Evolutionary conservation across 768 basidiomycete species (phyloP).

Genomic region (Galerina sulciceps): DNA sequence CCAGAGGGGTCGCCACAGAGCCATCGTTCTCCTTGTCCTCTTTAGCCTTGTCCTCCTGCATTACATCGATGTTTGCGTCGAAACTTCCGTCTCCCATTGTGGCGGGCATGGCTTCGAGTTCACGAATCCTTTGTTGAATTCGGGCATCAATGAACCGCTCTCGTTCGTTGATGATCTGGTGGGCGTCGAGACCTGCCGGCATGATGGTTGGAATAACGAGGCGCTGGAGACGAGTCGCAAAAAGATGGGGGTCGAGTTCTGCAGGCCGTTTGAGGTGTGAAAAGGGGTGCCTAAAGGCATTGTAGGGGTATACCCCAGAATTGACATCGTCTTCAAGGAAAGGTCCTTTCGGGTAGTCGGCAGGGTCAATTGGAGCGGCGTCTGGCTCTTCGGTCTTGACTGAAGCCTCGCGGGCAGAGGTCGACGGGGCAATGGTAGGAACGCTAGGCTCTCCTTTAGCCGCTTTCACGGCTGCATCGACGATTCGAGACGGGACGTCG

Average conservation of each 20-base stretch:
- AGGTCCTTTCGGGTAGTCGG: conserved; percentile 72
- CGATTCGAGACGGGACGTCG: conserved; percentile 64
- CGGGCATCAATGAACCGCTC: conserved; percentile 91
- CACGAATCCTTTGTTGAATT: conserved; percentile 84
- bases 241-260: conserved; percentile 62
- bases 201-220: conserved; percentile 88
- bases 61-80: conserved; percentile 46
- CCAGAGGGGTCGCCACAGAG: conserved; percentile 24
- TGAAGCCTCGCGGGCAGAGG: conserved; percentile 38
- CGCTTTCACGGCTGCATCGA: conserved; percentile 77
- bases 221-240: conserved; percentile 76
- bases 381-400: conserved; percentile 64
- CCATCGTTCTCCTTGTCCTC: conserved; percentile 48
- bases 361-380: conserved; percentile 46
- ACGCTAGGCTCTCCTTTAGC: conserved; percentile 55
- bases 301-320: conserved; percentile 90
- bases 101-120: conserved; percentile 79
- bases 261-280: conserved; percentile 72
- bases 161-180: conserved; percentile 88
- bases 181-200: conserved; percentile 91
- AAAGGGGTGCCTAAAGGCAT: conserved; percentile 86
- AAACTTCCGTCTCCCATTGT: conserved; percentile 81
- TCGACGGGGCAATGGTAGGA: conserved; percentile 26
- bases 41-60: conserved; percentile 37
- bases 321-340: conserved; percentile 80